Percentiles rank a stretch among this genome's conserved stretches.
These are phyloP conservation scores for Diaporthe sp. DNA, from an alignment of 2,329 filamentous ascomycete genomes.

Conservation along the genomic window DNA sequence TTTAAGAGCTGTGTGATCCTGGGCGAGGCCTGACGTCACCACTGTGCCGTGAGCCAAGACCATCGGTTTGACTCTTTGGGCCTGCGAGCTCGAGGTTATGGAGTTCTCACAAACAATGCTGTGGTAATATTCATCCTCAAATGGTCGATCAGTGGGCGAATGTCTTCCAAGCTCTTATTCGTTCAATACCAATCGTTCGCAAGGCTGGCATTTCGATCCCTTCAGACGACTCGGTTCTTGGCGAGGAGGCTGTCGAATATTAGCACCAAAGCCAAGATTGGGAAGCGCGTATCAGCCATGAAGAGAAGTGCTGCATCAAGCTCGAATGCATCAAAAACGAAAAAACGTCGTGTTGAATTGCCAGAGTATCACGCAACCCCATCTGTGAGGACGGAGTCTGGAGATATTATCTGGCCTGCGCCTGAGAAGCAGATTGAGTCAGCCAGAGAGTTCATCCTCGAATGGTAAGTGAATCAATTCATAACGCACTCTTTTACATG, in stretches of 20 bases:
- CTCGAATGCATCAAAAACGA: constrained; percentile 39
- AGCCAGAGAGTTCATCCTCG: constrained; percentile 67
- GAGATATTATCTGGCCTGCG: constrained; percentile 72
- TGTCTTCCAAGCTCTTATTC: background rate
- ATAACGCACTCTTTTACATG: constrained; percentile 30
- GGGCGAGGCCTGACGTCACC: constrained; percentile 24
- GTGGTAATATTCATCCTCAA: background rate
- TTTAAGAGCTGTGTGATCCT: background rate
- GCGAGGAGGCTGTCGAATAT: background rate
- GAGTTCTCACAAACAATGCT: background rate
- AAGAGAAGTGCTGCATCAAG: constrained; percentile 26
- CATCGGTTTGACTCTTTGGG: background rate
- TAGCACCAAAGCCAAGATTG: background rate
- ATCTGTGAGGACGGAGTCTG: constrained; percentile 55
- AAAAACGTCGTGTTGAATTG: constrained; percentile 47
- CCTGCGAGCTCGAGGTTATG: background rate
- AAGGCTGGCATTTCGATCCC: background rate
- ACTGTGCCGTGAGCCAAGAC: constrained; percentile 14
- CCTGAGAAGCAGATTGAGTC: constrained; percentile 65
- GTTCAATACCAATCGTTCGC: background rate
- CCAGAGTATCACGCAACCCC: constrained; percentile 60
- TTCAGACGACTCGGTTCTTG: background rate
- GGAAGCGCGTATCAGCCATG: constrained; percentile 15
- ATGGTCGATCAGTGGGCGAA: background rate
- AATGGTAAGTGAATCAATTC: constrained; percentile 60